phyloP scores from a whole-genome alignment of 1,284 basidiomycete species.

The Tausonia pullulans region DNA sequence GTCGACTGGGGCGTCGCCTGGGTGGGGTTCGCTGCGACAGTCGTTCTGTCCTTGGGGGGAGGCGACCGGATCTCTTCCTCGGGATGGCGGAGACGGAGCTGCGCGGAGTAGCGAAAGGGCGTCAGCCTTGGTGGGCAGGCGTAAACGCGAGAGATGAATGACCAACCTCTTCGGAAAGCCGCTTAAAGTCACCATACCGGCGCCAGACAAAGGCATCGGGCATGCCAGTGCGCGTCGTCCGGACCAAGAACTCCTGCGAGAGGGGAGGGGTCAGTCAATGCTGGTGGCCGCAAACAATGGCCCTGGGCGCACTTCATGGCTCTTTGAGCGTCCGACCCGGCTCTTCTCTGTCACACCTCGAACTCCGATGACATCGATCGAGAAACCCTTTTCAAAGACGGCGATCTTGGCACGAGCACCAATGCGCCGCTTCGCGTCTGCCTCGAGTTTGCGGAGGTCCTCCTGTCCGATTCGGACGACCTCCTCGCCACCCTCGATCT shows the following conservation, averaged over 20 bases:
- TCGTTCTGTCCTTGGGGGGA: constrained; percentile 72
- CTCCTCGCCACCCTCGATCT: constrained; percentile 69
- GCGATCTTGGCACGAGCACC: constrained; percentile 23
- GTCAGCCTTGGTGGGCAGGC: not conserved
- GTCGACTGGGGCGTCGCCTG: constrained; percentile 1
- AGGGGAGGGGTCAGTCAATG: constrained; percentile 1
- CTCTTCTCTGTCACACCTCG: constrained; percentile 68
- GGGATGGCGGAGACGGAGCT: constrained; percentile 75
- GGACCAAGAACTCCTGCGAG: constrained; percentile 79
- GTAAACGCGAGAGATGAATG: constrained; percentile 17
- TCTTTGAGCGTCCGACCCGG: constrained; percentile 57
- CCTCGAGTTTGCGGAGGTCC: constrained; percentile 65
- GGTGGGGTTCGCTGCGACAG: constrained; percentile 18
- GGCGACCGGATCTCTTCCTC: constrained; percentile 64
- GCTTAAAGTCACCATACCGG: constrained; percentile 87
- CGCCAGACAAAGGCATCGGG: constrained; percentile 79
- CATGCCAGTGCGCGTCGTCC: constrained; percentile 61
- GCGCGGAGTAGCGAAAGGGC: constrained; percentile 5
- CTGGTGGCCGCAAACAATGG: too few species aligned
- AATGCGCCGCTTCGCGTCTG: constrained; percentile 42
- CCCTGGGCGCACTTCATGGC: constrained; percentile 58
- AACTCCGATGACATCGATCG: constrained; percentile 80
- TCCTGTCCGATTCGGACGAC: constrained; percentile 72
- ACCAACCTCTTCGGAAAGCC: constrained; percentile 66
- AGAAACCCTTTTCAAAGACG: constrained; percentile 43